Percentiles rank a stretch among this genome's conserved stretches.
phyloP scores from a whole-genome alignment of 2,329 filamentous ascomycete species.

The Thermochaetoides dissita region DNA sequence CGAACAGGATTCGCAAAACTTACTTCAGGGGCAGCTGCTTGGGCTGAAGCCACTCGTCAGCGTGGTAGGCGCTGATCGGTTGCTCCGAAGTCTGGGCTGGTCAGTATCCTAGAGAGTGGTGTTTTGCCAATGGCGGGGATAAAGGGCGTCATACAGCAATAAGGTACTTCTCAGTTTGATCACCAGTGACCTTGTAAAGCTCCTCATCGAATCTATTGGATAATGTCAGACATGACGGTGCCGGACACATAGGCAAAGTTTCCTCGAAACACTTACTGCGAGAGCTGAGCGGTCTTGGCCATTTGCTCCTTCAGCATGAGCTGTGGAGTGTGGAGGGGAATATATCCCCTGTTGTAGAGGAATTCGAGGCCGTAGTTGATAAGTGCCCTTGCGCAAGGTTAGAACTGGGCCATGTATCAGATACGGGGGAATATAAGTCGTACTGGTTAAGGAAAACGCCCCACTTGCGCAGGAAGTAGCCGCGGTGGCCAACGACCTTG shows the following conservation, averaged over 20 bases:
- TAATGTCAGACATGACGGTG: too few species aligned
- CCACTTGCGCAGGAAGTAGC: constrained; percentile 83
- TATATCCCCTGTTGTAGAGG: constrained; percentile 67
- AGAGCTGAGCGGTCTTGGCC: constrained; percentile 95
- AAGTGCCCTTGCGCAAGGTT: constrained; percentile 49
- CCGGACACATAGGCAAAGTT: not conserved
- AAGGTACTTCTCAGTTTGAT: constrained; percentile 71
- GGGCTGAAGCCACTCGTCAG: constrained; percentile 80
- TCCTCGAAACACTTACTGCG: constrained; percentile 36
- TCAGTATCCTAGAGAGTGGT: not conserved
- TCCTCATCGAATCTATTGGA: constrained; percentile 66
- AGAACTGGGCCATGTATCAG: constrained; percentile 1
- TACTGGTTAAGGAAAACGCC: constrained; percentile 41
- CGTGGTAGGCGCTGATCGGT: constrained; percentile 82
- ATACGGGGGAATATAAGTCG: not conserved
- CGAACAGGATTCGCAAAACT: not conserved
- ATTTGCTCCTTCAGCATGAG: constrained; percentile 95
- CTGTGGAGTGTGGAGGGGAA: constrained; percentile 70
- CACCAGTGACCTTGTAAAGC: constrained; percentile 89
- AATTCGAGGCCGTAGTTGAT: constrained; percentile 94
- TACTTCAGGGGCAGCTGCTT: constrained; percentile 69
- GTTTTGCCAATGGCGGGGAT: not conserved
- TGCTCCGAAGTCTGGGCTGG: constrained; percentile 60
- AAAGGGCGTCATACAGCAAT: constrained; percentile 31
- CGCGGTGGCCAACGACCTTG: constrained; percentile 87